Evolutionary conservation across 495 filamentous ascomycete species (phyloP).

Genomic region (Clavariopsis aquatica): DNA sequence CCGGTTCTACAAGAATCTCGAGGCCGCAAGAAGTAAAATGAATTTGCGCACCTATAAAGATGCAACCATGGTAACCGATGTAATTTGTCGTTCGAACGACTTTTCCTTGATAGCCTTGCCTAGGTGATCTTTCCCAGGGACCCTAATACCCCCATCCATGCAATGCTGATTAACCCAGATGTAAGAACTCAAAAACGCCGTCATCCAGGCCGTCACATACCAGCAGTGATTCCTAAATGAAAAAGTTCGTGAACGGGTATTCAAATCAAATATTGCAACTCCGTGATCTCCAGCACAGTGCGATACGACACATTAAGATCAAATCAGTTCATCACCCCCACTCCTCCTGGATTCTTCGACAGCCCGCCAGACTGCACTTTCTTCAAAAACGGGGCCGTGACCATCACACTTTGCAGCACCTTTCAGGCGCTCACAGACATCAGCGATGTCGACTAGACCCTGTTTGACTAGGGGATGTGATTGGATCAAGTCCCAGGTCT

Average conservation of each 20-base stretch:
- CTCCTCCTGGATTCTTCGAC: slow-evolving; percentile 67
- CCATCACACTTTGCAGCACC: slow-evolving; percentile 82
- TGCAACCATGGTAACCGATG: neutral
- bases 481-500: slow-evolving; percentile 91
- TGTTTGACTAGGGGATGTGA: slow-evolving; percentile 74
- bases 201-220: slow-evolving; percentile 8
- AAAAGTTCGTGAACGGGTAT: slow-evolving; percentile 25
- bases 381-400: slow-evolving; percentile 85
- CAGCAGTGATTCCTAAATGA: neutral
- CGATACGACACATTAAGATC: neutral
- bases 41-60: neutral
- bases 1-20: neutral
- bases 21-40: neutral
- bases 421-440: slow-evolving; percentile 75
- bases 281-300: neutral
- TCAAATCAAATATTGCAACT: slow-evolving; percentile 14
- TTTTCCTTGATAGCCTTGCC: slow-evolving; percentile 10
- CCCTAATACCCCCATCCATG: neutral
- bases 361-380: slow-evolving; percentile 67
- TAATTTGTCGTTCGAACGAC: neutral
- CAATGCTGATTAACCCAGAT: neutral
- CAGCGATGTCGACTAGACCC: slow-evolving; percentile 80
- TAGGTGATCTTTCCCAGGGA: slow-evolving; percentile 5
- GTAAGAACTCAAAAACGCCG: slow-evolving; percentile 9
- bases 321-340: slow-evolving; percentile 47